Evolutionary conservation across 306 rosid genomes (phyloP), one percentile per base, ranked within the genome.

Genomic region (Erythrophleum fordii): DNA sequence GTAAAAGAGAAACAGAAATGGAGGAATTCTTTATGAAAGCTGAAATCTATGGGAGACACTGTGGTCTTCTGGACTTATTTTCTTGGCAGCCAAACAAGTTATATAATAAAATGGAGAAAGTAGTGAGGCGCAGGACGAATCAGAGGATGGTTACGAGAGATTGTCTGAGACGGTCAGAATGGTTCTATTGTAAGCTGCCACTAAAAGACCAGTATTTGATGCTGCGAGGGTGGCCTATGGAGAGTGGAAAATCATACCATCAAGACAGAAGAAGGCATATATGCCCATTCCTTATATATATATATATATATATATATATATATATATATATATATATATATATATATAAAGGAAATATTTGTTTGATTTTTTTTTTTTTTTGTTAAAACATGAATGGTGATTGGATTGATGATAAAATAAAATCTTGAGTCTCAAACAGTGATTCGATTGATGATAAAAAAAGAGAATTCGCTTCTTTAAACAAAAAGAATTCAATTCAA

Each of bases 81-180:
- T 79, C 80, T 25, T 5, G 45, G 55, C 37, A 82, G 70, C 31
- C 39, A 69, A 83, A 83, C 67, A 61, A 20, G 18, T 4, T 41
- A 49, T 2, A 67, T 26, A 42, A 39, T 14, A 72, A 53, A 0
- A 16, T 60, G 52, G 37, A n/a, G 67, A 42, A 25, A 39, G 69
- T n/a, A 16, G 12, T 0, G 25, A 51, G 29, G 5, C 53, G 67
- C 20, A 42, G 46, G 46, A 52, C 35, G 12, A 58, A 9, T 23
- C 44, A 26, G 72, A 34, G 56, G 20, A 23, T 42, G 45, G 14
- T 5, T 58, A 11, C 13, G 10, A 8, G 67, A 2, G 77, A 18
- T 23, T 2, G 61, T 26, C 16, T 28, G 68, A 61, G 20, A 16
- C 11, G 9, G 44, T 23, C 25, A 0, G 67, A 67, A 16, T 34